phyloP scores from a whole-genome alignment of 1,284 basidiomycete genomes.

The Rhodotorula mucilaginosa region DNA sequence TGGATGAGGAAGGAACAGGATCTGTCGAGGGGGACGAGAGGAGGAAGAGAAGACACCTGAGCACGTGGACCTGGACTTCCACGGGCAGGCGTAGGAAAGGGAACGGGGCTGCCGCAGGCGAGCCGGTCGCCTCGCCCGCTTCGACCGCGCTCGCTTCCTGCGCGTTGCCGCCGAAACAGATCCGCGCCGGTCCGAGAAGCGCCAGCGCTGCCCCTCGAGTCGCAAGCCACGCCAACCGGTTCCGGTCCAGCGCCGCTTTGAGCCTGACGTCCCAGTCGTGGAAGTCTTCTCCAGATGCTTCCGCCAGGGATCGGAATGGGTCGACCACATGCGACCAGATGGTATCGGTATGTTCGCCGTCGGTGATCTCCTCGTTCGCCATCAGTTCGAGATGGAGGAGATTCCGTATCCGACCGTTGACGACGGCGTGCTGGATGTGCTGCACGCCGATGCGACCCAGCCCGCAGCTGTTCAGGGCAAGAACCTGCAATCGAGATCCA shows the following conservation, averaged over 20 bases:
- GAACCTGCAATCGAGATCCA: conserved; percentile 25
- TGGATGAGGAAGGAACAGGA: conserved; percentile 1
- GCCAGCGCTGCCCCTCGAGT: conserved; percentile 26
- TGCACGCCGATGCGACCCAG: conserved; percentile 19
- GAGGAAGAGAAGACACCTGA: conserved; percentile 30
- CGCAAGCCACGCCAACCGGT: conserved; percentile 28
- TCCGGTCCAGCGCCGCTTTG: conserved; percentile 23
- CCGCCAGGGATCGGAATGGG: not conserved
- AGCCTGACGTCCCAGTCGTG: conserved; percentile 9
- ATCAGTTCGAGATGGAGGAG: conserved; percentile 34
- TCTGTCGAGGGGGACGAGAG: conserved; percentile 13
- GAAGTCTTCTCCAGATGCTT: conserved; percentile 5
- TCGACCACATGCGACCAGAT: not conserved
- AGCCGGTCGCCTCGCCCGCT: not conserved
- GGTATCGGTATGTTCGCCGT: conserved; percentile 2
- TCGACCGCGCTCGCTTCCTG: not conserved
- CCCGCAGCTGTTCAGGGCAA: conserved; percentile 26
- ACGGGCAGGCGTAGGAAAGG: conserved; percentile 36
- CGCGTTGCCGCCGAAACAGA: conserved; percentile 29
- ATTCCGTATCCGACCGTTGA: conserved; percentile 19
- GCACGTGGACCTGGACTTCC: conserved; percentile 37
- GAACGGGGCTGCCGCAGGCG: not conserved
- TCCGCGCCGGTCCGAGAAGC: conserved; percentile 14
- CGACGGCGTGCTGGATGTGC: conserved; percentile 19
- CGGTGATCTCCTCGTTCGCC: conserved; percentile 26